Evolutionary conservation across 192 early-diverging fungal species (phyloP), one percentile per base, ranked within the genome.

Genomic region (Diversispora eburnea): DNA sequence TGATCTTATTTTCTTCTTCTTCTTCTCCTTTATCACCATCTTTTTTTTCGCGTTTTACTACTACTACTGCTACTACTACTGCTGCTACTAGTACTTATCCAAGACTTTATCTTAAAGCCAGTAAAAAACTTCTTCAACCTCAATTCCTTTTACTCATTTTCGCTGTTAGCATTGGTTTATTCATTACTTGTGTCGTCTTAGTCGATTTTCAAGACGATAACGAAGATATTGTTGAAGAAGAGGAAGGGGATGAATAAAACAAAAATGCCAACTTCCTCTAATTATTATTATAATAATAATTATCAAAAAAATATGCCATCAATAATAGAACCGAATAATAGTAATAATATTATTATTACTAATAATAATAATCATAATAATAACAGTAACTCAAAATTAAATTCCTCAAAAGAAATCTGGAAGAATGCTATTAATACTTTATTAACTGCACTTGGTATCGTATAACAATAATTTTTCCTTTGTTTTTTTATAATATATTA

Each of bases 141-240:
- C 65, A 51, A 67, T 67, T 51, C 4, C 48, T 67, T 51, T 47
- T 67, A 67, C 46, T 67, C 46, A 51, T 67, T 19, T 51, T 67
- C 13, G 48, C 13, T 20, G 48, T 39, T 22, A 67, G 46, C 48
- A 67, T 67, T 22, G 65, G 46, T 47, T 52, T 67, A 25, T 67
- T 67, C 9, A 20, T 51, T 51, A 67, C 65, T 20, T 51, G 46
- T 25, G 48, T 67, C 46, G 65, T 51, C 25, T 39, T 67, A 39
- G 48, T 67, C 49, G 65, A 67, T 20, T 47, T 67, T 47, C 65
- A 67, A 67, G 65, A 67, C 45, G 65, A 67, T 47, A 47, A 67
- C 64, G 64, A 66, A 49, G 46, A 17, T 12, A 15, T 33, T 51
- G 4, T 51, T 17, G 65, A 67, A 67, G 65, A 67, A 10, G 65